phyloP scores from a whole-genome alignment of 805 yeast genomes.

The Metschnikowia chrysomelidarum region DNA sequence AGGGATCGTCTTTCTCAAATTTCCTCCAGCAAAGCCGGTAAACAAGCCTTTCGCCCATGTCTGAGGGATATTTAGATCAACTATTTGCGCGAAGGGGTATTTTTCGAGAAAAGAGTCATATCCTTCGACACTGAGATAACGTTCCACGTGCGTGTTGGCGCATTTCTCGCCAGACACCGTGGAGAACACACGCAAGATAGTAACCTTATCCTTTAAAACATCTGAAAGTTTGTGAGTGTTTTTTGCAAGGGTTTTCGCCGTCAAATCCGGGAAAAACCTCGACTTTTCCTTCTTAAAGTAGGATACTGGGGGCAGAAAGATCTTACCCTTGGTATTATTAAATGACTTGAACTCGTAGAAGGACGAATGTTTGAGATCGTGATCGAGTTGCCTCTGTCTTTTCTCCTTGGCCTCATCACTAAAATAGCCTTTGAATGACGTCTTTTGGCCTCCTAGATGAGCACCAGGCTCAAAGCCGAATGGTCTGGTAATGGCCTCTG shows the following conservation, averaged over 20 bases:
- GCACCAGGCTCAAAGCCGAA: constrained; percentile 33
- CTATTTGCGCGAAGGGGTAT: constrained; percentile 60
- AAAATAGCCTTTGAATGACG: constrained; percentile 22
- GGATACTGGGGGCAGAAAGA: constrained; percentile 79
- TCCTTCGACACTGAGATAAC: constrained; percentile 41
- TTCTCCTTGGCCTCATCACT: constrained; percentile 35
- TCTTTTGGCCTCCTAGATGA: constrained; percentile 14
- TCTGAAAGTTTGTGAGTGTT: constrained; percentile 35
- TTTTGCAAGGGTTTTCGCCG: constrained; percentile 50
- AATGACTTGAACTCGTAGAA: constrained; percentile 43
- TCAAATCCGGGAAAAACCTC: constrained; percentile 77
- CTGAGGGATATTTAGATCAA: constrained; percentile 77
- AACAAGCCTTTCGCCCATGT: constrained; percentile 61
- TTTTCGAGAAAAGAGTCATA: constrained; percentile 36
- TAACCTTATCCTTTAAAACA: constrained; percentile 48
- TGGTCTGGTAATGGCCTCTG: constrained; percentile 33
- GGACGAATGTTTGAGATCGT: constrained; percentile 43
- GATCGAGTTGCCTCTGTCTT: constrained; percentile 39
- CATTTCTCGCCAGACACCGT: constrained; percentile 70
- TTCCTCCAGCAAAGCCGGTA: constrained; percentile 47
- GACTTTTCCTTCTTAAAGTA: constrained; percentile 73
- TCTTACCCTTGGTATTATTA: constrained; percentile 72
- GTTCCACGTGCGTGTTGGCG: constrained; percentile 57
- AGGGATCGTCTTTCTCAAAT: constrained; percentile 45
- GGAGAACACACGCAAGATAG: constrained; percentile 64